Evolutionary conservation across 1,139 yeast genomes (phyloP).

Genomic region (Geotrichum phurueaensis): DNA sequence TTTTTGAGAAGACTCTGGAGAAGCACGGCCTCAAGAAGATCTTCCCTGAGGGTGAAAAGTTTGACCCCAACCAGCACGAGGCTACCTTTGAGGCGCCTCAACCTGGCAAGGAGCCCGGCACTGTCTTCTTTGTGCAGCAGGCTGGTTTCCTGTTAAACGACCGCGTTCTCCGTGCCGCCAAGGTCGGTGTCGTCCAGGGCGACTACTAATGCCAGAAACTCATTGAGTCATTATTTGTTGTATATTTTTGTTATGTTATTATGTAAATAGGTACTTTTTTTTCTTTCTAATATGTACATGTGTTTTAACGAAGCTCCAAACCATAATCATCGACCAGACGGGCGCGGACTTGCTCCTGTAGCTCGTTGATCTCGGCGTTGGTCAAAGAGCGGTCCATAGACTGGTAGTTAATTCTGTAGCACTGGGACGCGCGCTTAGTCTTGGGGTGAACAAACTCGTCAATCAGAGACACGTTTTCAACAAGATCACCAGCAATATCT

Average conservation of each 20-base stretch:
- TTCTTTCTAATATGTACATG: constrained; percentile 2
- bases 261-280: constrained; percentile 7
- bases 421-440: constrained; percentile 67
- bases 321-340: constrained; percentile 48
- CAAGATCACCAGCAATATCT: constrained; percentile 72
- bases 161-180: constrained; percentile 91
- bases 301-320: constrained; percentile 54
- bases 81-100: constrained; percentile 87
- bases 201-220: constrained; percentile 4
- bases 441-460: constrained; percentile 87
- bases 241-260: not conserved
- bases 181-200: constrained; percentile 86
- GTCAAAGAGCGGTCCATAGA: constrained; percentile 92
- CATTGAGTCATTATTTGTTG: not conserved
- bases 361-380: constrained; percentile 66
- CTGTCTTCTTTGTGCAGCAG: constrained; percentile 90
- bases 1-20: constrained; percentile 76
- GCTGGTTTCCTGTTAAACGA: constrained; percentile 81
- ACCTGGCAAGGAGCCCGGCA: constrained; percentile 87
- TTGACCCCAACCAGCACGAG: constrained; percentile 90
- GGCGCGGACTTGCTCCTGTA: constrained; percentile 59
- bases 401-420: constrained; percentile 87
- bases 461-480: constrained; percentile 73
- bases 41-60: constrained; percentile 75
- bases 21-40: constrained; percentile 77